Evolutionary conservation across 2,329 filamentous ascomycete genomes (phyloP), one percentile per base, ranked within the genome.

Genomic region (Hirsutella rhossiliensis): DNA sequence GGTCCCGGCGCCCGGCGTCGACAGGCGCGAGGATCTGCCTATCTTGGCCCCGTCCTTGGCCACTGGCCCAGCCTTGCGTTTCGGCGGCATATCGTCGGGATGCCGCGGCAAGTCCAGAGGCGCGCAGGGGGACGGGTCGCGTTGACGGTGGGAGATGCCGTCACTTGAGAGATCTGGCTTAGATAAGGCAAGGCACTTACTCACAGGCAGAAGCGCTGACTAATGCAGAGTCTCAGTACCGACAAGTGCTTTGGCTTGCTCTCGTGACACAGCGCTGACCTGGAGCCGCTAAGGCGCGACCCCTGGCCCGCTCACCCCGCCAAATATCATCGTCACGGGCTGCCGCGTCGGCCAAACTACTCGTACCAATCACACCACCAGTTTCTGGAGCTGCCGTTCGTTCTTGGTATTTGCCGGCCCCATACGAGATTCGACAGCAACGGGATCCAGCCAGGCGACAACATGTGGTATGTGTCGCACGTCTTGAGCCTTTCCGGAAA

Each of bases 61-160:
- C 53, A 64, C 67, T 58, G 58, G 54, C 47, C 59, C 56, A 48
- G 82, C 82, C 67, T 87, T 87, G 58, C 82, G 75, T 66, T 87
- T 87, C 17, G 73, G 69, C 50, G 82, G 76, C 83, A 87, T 87
- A 20, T 47, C 48, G 42, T 31, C 44, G 42, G 38, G 46, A 46
- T 59, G 51, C 47, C 40, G 51, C 39, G 38, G 43, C 37, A 49
- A 40, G 43, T 44, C 34, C 3, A 29, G 39, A 32, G 39, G 6
- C 5, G n/a, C 11, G 18, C n/a, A 17, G 34, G 34, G 34, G 42
- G 34, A 41, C 41, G 32, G 23, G 20, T 27, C 38, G 18, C 17
- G 18, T 29, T 38, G 37, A 4, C 4, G 18, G 19, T 17, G 38
- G 15, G 34, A 37, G 17, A 38, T 41, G 38, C 18, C 41, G 40